A percentile compares a stretch with the other conserved stretches of the same genome.
These are phyloP conservation scores for Botrytis elliptica DNA, from an alignment of 2,329 filamentous ascomycete species.

Conservation along the genomic window DNA sequence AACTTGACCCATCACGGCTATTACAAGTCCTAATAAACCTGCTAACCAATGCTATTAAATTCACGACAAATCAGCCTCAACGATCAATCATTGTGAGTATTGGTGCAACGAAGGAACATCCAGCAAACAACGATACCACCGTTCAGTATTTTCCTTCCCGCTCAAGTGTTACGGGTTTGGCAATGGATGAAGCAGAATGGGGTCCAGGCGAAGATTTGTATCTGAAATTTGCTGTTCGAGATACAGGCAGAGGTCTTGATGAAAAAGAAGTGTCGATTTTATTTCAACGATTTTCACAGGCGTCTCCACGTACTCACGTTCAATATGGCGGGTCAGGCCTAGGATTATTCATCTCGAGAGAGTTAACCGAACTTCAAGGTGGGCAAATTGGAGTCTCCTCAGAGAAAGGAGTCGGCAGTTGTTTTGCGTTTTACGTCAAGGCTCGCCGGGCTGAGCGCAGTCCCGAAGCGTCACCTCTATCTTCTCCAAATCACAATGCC, in stretches of 20 bases:
- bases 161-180: slow-evolving; percentile 33
- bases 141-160: slow-evolving; percentile 41
- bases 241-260: slow-evolving; percentile 73
- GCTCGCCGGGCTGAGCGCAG: slow-evolving; percentile 39
- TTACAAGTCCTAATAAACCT: slow-evolving; percentile 81
- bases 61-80: slow-evolving; percentile 66
- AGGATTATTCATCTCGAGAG: slow-evolving; percentile 75
- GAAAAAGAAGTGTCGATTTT: slow-evolving; percentile 70
- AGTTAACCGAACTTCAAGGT: slow-evolving; percentile 76
- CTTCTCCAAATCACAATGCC: neutral
- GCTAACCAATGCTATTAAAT: slow-evolving; percentile 80
- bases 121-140: slow-evolving; percentile 50
- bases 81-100: slow-evolving; percentile 46
- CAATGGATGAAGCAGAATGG: slow-evolving; percentile 50
- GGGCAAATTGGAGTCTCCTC: slow-evolving; percentile 76
- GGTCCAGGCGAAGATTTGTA: slow-evolving; percentile 69
- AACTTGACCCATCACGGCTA: slow-evolving; percentile 72
- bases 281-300: slow-evolving; percentile 74
- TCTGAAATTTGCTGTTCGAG: slow-evolving; percentile 70
- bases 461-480: slow-evolving; percentile 13
- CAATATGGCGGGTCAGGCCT: slow-evolving; percentile 81
- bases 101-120: slow-evolving; percentile 33
- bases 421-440: slow-evolving; percentile 71
- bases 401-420: slow-evolving; percentile 66
- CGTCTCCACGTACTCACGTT: slow-evolving; percentile 75